Evolutionary conservation across 768 basidiomycete genomes (phyloP).

Genomic region (Macrocybe gigantea): DNA sequence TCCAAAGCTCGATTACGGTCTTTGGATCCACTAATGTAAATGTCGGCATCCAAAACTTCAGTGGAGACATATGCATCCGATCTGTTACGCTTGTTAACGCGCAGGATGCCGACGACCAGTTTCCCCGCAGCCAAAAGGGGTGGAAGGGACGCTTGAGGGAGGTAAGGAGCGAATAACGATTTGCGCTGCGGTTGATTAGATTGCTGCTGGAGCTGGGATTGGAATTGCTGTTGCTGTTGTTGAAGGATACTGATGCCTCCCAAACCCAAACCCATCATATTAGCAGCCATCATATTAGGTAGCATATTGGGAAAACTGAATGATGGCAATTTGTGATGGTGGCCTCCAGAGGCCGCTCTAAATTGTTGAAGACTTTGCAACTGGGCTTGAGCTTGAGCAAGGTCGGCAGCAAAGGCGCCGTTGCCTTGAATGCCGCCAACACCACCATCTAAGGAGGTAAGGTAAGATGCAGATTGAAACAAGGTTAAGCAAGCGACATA

Average conservation of each 20-base stretch:
- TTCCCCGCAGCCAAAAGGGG: slow-evolving; percentile 96
- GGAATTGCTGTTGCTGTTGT: slow-evolving; percentile 93
- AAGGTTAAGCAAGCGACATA: slow-evolving; percentile 31
- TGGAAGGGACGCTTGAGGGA: slow-evolving; percentile 95
- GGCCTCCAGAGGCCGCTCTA: slow-evolving; percentile 89
- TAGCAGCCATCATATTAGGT: slow-evolving; percentile 95
- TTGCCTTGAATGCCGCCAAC: slow-evolving; percentile 63
- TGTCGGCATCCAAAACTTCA: slow-evolving; percentile 96
- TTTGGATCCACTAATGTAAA: slow-evolving; percentile 98
- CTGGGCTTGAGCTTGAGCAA: slow-evolving; percentile 96
- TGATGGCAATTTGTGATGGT: slow-evolving; percentile 95
- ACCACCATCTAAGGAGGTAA: slow-evolving; percentile 53
- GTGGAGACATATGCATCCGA: slow-evolving; percentile 99
- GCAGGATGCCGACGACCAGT: slow-evolving; percentile 92
- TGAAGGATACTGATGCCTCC: slow-evolving; percentile 82
- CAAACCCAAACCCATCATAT: slow-evolving; percentile 87
- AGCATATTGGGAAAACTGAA: slow-evolving; percentile 99
- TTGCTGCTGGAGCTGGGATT: slow-evolving; percentile 92
- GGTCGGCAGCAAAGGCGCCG: slow-evolving; percentile 68
- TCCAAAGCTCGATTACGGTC: slow-evolving; percentile 98
- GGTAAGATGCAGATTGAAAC: slow-evolving; percentile 4
- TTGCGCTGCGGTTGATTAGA: slow-evolving; percentile 92
- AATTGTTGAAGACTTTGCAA: slow-evolving; percentile 95
- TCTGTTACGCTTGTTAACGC: slow-evolving; percentile 97
- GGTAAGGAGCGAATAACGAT: slow-evolving; percentile 96